Base-by-base conservation (phyloP, 2,329 filamentous ascomycete species). In the Phialemoniopsis sp. region DNA sequence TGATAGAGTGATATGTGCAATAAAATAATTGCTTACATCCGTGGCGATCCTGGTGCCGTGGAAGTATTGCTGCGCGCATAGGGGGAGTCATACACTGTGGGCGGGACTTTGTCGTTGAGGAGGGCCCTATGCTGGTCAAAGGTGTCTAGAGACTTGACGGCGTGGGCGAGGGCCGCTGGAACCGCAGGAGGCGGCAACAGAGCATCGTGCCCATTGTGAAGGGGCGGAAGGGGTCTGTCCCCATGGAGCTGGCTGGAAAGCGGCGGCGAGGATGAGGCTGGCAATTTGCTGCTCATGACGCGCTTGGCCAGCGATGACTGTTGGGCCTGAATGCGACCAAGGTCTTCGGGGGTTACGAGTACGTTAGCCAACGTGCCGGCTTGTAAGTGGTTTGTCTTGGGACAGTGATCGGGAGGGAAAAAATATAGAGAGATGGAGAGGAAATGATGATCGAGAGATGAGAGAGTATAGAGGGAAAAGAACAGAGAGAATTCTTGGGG, bases 41-140 rank as follows among this genome's bases (percentile, higher is more conserved):
- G 68, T 34, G 77, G 77, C 18, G 77, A 80, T 28, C 63, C 72
- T 30, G 76, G 74, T 13, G 76, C 76, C 30, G 77, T 80, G 7
- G 77, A 80, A 13, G 70, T 69, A 42, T 76, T 67, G 54, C 76
- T 80, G 45, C 72, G 69, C 39, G 73, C 67, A 48, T 76, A 72
- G 15, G 74, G 71, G 33, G 76, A 76, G 49, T 76, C 75, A 38
- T 75, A 73, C 29, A 57, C 42, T 37, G 55, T 42, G 16, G 41
- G 49, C 37, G 41, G 47, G 45, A 53, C 52, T 34, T 57, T 55
- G 30, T 58, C 55, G 46, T 55, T 26, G 21, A 26, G 55, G 32
- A 59, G 46, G 14, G 53, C 43, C 19, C 48, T 39, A 34, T 43
- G 45, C 38, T 47, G 46, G 38, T 67, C 67, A 47, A 66, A 52